A percentile compares a stretch with the other conserved stretches of the same genome.
These are phyloP conservation scores for Neurospora hispaniola DNA, from an alignment of 495 filamentous ascomycete genomes.

Conservation along the genomic window DNA sequence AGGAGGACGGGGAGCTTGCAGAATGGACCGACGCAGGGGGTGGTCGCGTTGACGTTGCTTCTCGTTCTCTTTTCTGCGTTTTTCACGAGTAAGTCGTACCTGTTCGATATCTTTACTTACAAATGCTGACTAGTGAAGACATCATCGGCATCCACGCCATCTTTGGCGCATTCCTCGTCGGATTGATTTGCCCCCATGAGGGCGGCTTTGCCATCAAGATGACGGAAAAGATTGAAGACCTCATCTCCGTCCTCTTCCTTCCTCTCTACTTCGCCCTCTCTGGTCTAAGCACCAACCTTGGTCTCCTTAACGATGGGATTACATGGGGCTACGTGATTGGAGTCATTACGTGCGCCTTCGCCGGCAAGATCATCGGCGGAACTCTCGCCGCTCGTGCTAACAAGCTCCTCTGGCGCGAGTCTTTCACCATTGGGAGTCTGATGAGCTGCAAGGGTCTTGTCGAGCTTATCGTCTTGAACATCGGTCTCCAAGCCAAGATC, in stretches of 20 bases:
- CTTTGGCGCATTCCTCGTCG: slow-evolving; percentile 80
- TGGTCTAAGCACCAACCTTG: slow-evolving; percentile 80
- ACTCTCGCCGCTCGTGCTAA: slow-evolving; percentile 66
- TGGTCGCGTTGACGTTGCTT: slow-evolving; percentile 74
- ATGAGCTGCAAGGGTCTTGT: slow-evolving; percentile 98
- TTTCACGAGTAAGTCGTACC: slow-evolving; percentile 55
- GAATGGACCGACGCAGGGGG: slow-evolving; percentile 81
- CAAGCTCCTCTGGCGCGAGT: slow-evolving; percentile 87
- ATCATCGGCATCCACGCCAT: slow-evolving; percentile 84
- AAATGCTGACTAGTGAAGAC: slow-evolving; percentile 15
- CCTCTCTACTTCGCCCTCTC: slow-evolving; percentile 95
- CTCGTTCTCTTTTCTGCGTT: slow-evolving; percentile 76
- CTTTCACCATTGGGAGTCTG: slow-evolving; percentile 78
- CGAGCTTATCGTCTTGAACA: slow-evolving; percentile 93
- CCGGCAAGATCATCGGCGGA: slow-evolving; percentile 78
- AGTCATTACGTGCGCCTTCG: slow-evolving; percentile 73
- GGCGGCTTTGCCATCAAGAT: slow-evolving; percentile 90
- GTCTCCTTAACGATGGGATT: slow-evolving; percentile 68
- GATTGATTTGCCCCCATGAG: slow-evolving; percentile 88
- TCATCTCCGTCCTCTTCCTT: slow-evolving; percentile 79
- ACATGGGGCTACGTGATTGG: slow-evolving; percentile 91
- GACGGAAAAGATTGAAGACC: slow-evolving; percentile 92
- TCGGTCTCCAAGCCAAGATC: slow-evolving; percentile 86
- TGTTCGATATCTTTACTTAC: no score
- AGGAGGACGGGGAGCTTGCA: slow-evolving; percentile 65